Evolutionary conservation across 495 filamentous ascomycete genomes (phyloP).

Genomic region (Penicillium steckii): DNA sequence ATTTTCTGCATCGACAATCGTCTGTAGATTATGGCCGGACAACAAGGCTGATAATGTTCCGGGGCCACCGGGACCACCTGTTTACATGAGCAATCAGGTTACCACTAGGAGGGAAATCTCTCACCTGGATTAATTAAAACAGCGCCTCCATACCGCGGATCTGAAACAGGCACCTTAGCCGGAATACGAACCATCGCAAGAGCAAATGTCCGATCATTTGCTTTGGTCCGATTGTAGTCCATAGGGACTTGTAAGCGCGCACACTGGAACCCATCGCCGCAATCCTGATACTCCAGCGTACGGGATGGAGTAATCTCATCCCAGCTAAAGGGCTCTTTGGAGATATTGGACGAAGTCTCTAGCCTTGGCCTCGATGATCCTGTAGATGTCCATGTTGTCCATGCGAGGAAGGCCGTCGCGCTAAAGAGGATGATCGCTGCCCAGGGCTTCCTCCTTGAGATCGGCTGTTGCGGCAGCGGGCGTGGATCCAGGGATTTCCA

Average conservation of each 20-base stretch:
- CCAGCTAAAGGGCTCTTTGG: constrained; percentile 23
- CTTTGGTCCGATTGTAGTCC: constrained; percentile 48
- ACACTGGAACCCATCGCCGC: constrained; percentile 48
- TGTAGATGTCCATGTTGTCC: not conserved
- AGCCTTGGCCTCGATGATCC: not conserved
- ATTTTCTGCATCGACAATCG: constrained; percentile 38
- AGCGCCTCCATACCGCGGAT: constrained; percentile 46
- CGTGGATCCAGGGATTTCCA: constrained; percentile 4
- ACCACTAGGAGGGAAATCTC: not conserved
- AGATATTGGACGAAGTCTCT: not conserved
- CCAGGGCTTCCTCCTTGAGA: not conserved
- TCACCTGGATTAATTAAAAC: constrained; percentile 48
- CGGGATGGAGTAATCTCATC: constrained; percentile 30
- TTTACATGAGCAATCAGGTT: not conserved
- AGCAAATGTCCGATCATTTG: constrained; percentile 37
- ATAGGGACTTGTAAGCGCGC: constrained; percentile 58
- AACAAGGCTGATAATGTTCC: constrained; percentile 40
- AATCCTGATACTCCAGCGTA: constrained; percentile 36
- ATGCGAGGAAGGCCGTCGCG: not conserved
- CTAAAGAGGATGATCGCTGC: not conserved
- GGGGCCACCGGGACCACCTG: constrained; percentile 53
- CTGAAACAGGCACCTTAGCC: constrained; percentile 42
- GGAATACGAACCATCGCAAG: constrained; percentile 53
- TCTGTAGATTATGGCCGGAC: constrained; percentile 39
- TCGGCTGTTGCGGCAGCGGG: not conserved